A percentile compares a stretch with the other conserved stretches of the same genome.
These are phyloP conservation scores for Myxozyma vanderwaltii DNA, from an alignment of 805 yeast genomes.

Conservation along the genomic window DNA sequence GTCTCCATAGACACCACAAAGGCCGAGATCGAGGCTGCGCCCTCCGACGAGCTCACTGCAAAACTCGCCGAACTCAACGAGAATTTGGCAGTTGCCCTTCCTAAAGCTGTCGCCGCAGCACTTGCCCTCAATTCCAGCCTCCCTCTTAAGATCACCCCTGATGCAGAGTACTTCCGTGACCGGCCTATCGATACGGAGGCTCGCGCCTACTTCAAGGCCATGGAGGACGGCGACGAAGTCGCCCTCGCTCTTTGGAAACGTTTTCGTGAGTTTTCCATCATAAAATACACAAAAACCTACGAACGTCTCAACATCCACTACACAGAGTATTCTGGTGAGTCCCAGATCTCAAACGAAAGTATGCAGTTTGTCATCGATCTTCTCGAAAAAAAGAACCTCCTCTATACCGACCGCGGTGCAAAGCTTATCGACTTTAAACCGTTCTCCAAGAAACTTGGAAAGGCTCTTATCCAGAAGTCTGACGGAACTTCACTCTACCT, in stretches of 20 bases:
- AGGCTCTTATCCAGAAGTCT: slow-evolving; percentile 86
- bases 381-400: slow-evolving; percentile 67
- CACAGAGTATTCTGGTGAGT: slow-evolving; percentile 92
- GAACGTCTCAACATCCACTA: slow-evolving; percentile 87
- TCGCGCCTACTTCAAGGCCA: slow-evolving; percentile 77
- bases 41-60: slow-evolving; percentile 30
- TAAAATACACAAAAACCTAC: slow-evolving; percentile 81
- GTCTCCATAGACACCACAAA: slow-evolving; percentile 51
- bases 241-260: slow-evolving; percentile 79
- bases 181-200: slow-evolving; percentile 73
- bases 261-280: slow-evolving; percentile 89
- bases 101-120: background rate
- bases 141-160: slow-evolving; percentile 3
- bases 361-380: slow-evolving; percentile 67
- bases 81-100: background rate
- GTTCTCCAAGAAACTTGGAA: slow-evolving; percentile 88
- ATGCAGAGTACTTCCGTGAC: slow-evolving; percentile 20
- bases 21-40: slow-evolving; percentile 13
- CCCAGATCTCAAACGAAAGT: slow-evolving; percentile 76
- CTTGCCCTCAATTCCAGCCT: slow-evolving; percentile 17
- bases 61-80: slow-evolving; percentile 8
- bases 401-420: slow-evolving; percentile 90
- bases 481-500: slow-evolving; percentile 94
- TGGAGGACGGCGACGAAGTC: slow-evolving; percentile 90
- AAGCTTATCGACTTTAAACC: slow-evolving; percentile 78